Percentiles rank a stretch among this genome's conserved stretches.
These are phyloP conservation scores for Colletotrichum shisoi DNA, from an alignment of 2,329 filamentous ascomycete species.

Conservation along the genomic window DNA sequence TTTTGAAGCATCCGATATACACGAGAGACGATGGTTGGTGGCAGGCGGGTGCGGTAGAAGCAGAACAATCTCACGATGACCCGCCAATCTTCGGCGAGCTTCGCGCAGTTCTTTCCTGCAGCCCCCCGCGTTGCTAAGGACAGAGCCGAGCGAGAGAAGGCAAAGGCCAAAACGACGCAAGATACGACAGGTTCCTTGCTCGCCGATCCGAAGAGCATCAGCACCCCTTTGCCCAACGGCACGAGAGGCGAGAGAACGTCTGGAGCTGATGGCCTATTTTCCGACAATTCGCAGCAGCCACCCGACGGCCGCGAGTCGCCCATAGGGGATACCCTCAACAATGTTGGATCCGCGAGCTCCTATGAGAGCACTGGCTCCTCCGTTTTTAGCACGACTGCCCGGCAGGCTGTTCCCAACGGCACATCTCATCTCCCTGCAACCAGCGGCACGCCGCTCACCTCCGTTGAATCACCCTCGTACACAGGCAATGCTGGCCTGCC, in stretches of 20 bases:
- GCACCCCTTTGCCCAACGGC: slow-evolving; percentile 39
- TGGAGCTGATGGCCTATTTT: slow-evolving; percentile 40
- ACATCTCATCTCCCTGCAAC: slow-evolving; percentile 55
- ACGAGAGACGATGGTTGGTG: slow-evolving; percentile 65
- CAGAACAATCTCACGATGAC: slow-evolving; percentile 71
- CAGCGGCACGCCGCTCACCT: slow-evolving; percentile 61
- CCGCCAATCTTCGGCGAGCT: slow-evolving; percentile 78
- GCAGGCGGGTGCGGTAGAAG: slow-evolving; percentile 62
- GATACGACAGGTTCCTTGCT: slow-evolving; percentile 43
- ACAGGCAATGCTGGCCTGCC: slow-evolving; percentile 58
- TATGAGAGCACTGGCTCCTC: slow-evolving; percentile 75
- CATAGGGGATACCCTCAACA: slow-evolving; percentile 73
- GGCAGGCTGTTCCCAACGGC: slow-evolving; percentile 52
- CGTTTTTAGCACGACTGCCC: slow-evolving; percentile 66
- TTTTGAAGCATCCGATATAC: slow-evolving; percentile 42
- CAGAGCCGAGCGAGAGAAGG: slow-evolving; percentile 68
- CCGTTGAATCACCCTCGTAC: slow-evolving; percentile 61
- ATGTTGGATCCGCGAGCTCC: slow-evolving; percentile 76
- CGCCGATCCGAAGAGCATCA: slow-evolving; percentile 43
- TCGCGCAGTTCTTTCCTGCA: slow-evolving; percentile 86
- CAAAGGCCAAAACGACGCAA: slow-evolving; percentile 59
- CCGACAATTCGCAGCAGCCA: slow-evolving; percentile 50
- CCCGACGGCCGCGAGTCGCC: slow-evolving; percentile 66
- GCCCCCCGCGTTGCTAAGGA: slow-evolving; percentile 72
- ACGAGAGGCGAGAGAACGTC: slow-evolving; percentile 27